phyloP scores from a whole-genome alignment of 163 green algal species.

The Scenedesmus sp. region DNA sequence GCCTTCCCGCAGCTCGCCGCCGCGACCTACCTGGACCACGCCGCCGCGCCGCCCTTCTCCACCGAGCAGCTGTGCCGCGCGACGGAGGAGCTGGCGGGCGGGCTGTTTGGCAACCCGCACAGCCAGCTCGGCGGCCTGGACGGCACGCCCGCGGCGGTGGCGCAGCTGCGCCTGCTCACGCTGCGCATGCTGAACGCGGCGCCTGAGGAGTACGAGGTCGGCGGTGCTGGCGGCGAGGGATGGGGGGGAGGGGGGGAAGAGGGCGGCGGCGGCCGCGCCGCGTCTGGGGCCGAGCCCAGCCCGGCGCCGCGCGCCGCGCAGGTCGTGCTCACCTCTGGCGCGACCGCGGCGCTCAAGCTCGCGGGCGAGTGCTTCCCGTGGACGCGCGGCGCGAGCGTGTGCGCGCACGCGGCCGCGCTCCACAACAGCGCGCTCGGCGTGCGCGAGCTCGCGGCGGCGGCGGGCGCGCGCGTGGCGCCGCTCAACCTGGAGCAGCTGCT shows the following conservation, averaged over 20 bases:
- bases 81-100: constrained; percentile 53
- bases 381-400: constrained; percentile 46
- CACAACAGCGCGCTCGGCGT: constrained; percentile 90
- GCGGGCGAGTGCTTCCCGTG: constrained; percentile 74
- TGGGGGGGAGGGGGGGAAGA: too few species aligned
- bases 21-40: constrained; percentile 74
- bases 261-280: too few species aligned
- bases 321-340: constrained; percentile 76
- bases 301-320: too few species aligned
- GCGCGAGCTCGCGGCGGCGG: constrained; percentile 58
- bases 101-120: constrained; percentile 35
- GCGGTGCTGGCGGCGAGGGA: too few species aligned
- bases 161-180: constrained; percentile 54
- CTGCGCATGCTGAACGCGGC: constrained; percentile 69
- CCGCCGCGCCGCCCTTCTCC: constrained; percentile 70
- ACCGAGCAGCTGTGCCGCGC: constrained; percentile 56
- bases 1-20: constrained; percentile 27
- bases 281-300: too few species aligned
- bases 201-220: constrained; percentile 71
- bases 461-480: constrained; percentile 43
- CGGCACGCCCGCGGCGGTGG: constrained; percentile 27
- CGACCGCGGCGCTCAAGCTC: constrained; percentile 78
- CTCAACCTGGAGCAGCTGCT: constrained; percentile 32
- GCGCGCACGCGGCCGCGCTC: constrained; percentile 71
- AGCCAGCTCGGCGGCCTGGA: constrained; percentile 31